Base-by-base conservation (phyloP, 2,329 filamentous ascomycete genomes). In the Juglanconis oblonga region DNA sequence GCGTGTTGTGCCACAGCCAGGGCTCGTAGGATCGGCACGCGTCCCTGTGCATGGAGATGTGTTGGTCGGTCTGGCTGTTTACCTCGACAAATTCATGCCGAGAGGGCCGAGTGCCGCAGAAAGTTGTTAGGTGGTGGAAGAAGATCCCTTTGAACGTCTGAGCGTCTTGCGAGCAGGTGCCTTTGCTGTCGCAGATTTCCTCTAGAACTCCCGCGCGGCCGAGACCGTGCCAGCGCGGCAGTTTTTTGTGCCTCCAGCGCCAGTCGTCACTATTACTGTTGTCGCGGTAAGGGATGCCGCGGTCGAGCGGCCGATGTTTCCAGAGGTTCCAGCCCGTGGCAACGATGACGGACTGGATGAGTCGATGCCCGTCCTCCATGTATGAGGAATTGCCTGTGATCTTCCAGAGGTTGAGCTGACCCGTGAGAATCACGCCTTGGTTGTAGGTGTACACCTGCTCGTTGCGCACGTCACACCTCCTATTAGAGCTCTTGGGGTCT, bases 121-220 rank as follows among this genome's bases (percentile, higher is more conserved):
- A 97, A 1, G 85, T 76, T 0, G 87, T 83, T 2, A 97, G 78
- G 70, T 97, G 94, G 70, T 96, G 91, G 75, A 97, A 96, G 79
- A 93, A 97, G 59, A 97, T 94, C 33, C 91, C 90, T 73, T 97
- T 98, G 83, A 97, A 97, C 0, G 91, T 92, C 68, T 97, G 93
- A 0, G 82, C 83, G 67, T 98, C 84, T 71, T 97, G 92, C 17
- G 86, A 92, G 72, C 93, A 97, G 47, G 77, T 81, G 3, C 85
- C 91, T 17, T 76, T 77, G 2, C 87, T 84, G 71, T 98, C 94
- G 70, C 94, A 97, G 40, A 81, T 76, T 52, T 98, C 94, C 71
- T 97, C 92, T 47, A 98, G 74, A 33, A 97, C 83, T 2, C 94
- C 94, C 17, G 83, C 83, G 4, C 89, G 84, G 32, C 93, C 93